Conservation (phyloP, 2,329 filamentous ascomycete species). For the Colletotrichum sp. region DNA sequence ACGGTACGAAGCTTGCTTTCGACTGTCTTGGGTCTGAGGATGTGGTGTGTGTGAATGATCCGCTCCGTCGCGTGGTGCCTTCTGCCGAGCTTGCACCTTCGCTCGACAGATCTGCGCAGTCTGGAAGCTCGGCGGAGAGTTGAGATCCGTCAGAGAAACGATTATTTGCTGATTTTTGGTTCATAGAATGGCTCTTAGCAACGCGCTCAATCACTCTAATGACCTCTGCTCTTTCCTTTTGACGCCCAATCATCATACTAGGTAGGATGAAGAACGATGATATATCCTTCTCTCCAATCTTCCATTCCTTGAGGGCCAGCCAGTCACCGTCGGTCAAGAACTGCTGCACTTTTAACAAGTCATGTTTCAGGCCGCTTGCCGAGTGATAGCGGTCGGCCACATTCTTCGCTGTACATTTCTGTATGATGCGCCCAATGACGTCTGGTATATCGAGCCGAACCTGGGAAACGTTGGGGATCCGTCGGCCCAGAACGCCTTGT, state of each 20-base stretch:
- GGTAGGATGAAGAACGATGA: conserved; percentile 93
- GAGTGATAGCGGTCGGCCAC: conserved; percentile 90
- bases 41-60: conserved; percentile 52
- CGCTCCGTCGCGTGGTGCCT: conserved; percentile 53
- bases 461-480: conserved; percentile 77
- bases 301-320: conserved; percentile 73
- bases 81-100: conserved; percentile 65
- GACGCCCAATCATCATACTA: conserved; percentile 78
- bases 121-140: conserved; percentile 54
- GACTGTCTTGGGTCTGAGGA: conserved; percentile 44
- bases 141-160: conserved; percentile 60
- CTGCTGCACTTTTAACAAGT: conserved; percentile 76
- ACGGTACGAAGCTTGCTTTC: conserved; percentile 44
- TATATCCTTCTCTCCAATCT: conserved; percentile 82
- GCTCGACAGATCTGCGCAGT: conserved; percentile 60
- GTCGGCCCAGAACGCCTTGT: conserved; percentile 82
- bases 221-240: conserved; percentile 73
- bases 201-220: conserved; percentile 79
- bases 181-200: conserved; percentile 65
- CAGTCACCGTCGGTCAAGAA: conserved; percentile 78
- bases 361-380: conserved; percentile 82
- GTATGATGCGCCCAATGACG: conserved; percentile 80
- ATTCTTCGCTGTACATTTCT: conserved; percentile 90
- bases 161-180: conserved; percentile 43
- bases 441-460: conserved; percentile 86